phyloP scores from a whole-genome alignment of 805 yeast species.

The Kuraishia piskuri region DNA sequence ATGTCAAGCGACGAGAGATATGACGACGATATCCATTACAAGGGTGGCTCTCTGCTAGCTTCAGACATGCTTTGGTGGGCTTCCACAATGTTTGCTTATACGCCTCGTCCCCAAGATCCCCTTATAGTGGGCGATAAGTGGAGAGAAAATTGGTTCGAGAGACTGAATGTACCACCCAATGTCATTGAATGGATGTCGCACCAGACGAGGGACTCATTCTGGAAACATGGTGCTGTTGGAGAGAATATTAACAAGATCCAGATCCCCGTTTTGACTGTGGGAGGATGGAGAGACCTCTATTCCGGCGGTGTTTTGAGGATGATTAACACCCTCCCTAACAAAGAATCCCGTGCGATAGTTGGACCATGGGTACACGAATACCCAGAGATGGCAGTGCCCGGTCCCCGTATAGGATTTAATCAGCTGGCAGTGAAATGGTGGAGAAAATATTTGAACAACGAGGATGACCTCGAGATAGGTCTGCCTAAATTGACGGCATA shows the following conservation, averaged over 20 bases:
- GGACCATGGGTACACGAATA: conserved; percentile 44
- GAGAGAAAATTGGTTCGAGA: conserved; percentile 31
- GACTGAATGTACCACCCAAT: conserved; percentile 30
- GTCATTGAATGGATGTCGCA: conserved; percentile 32
- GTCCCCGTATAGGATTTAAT: conserved; percentile 34
- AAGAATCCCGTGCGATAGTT: conserved; percentile 26
- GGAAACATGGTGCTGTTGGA: conserved; percentile 38
- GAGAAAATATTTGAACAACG: conserved; percentile 21
- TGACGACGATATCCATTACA: conserved; percentile 37
- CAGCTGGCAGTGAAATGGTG: conserved; percentile 34
- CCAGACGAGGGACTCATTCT: conserved; percentile 34
- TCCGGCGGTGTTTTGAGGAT: conserved; percentile 34
- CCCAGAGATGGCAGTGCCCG: conserved; percentile 38
- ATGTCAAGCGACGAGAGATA: conserved; percentile 40
- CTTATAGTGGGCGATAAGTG: conserved; percentile 24
- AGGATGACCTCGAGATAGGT: conserved; percentile 12
- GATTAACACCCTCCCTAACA: conserved; percentile 25
- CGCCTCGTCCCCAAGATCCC: conserved; percentile 39
- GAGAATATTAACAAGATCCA: conserved; percentile 30
- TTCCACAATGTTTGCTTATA: conserved; percentile 33
- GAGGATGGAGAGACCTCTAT: conserved; percentile 42
- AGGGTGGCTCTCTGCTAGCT: conserved; percentile 38
- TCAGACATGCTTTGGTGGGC: conserved; percentile 46
- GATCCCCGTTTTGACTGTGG: conserved; percentile 34
- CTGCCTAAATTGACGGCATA: conserved; percentile 31